Percentiles rank a stretch among this genome's conserved stretches.
Evolutionary conservation across 768 basidiomycete genomes (phyloP).

Genomic region (Termitomyces sp.): DNA sequence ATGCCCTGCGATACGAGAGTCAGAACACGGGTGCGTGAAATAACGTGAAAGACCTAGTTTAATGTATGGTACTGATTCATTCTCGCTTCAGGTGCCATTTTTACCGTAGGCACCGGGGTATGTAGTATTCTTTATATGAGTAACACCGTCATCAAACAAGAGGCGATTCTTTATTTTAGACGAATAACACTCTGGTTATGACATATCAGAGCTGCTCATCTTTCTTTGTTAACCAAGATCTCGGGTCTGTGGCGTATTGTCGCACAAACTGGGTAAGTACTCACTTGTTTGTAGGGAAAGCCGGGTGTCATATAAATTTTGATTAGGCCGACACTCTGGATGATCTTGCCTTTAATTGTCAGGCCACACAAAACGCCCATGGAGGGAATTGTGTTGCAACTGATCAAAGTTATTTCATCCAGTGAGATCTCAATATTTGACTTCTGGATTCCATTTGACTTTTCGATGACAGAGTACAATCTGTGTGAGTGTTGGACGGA

Average conservation of each 20-base stretch:
- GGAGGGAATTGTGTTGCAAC: conserved; percentile 48
- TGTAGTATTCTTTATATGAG: conserved; percentile 1
- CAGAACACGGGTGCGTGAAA: conserved; percentile 39
- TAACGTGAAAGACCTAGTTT: background rate
- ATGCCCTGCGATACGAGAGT: conserved; percentile 44
- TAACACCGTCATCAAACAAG: background rate
- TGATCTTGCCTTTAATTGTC: conserved; percentile 45
- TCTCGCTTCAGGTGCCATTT: conserved; percentile 25
- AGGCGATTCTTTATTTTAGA: conserved; percentile 12
- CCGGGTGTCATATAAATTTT: background rate
- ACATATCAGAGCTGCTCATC: conserved; percentile 40
- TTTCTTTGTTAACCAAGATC: conserved; percentile 50
- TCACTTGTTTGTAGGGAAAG: background rate
- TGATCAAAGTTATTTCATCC: conserved; percentile 48
- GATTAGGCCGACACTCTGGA: conserved; percentile 36
- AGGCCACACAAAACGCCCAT: conserved; percentile 47
- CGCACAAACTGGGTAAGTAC: conserved; percentile 43
- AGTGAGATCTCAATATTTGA: conserved; percentile 31
- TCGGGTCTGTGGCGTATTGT: conserved; percentile 39
- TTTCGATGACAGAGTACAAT: background rate
- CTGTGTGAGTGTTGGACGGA: background rate
- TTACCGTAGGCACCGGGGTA: conserved; percentile 31
- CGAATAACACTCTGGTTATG: conserved; percentile 40
- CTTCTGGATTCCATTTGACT: background rate
- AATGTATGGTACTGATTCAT: background rate